Evolutionary conservation across 805 yeast species (phyloP), one percentile per base, ranked within the genome.

Genomic region (Saccharomycopsis sp.): DNA sequence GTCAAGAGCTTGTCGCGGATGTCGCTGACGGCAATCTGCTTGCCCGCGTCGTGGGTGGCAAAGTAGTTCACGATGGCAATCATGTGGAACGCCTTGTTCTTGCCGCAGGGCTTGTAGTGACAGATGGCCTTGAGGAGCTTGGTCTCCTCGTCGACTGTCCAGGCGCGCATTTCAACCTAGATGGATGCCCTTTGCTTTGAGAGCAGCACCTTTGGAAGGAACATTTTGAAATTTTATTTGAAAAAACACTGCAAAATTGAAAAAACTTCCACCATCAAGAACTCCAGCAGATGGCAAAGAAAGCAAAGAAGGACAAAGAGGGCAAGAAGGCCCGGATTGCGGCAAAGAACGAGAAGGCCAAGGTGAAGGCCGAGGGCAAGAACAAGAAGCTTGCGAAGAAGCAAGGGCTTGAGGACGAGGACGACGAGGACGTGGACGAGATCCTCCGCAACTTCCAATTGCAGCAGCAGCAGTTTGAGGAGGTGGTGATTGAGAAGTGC

Each of bases 281-380:
- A n/a, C n/a, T n/a, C n/a, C n/a, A n/a, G n/a, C n/a, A n/a, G n/a
- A 34, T 88, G 96, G 96, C 89, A 12, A 89, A 88, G 64, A 65
- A 75, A 53, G 79, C 69, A 48, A 86, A 85, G 63, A 84, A 86
- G 60, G 78, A 84, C 50, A 87, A 86, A 60, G 95, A 84, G 36
- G 85, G 95, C 52, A 86, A 86, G 61, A 87, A 86, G 70, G 94
- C 92, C 17, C 75, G 95, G 36, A 66, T 80, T 21, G 94, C 89
- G 27, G 85, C 74, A 49, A 89, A 89, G 64, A 75, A 73, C 47
- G 77, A 79, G 60, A 89, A 89, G 60, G 80, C 75, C 39, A 69
- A 67, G 38, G 64, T 75, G 39, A 89, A 92, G 56, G 78, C 92
- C 6, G 92, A 78, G 33, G 52, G 58, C 5, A 88, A 85, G 61